Conservation (phyloP, 2,329 filamentous ascomycete genomes). For the Verticillium albo-atrum region DNA sequence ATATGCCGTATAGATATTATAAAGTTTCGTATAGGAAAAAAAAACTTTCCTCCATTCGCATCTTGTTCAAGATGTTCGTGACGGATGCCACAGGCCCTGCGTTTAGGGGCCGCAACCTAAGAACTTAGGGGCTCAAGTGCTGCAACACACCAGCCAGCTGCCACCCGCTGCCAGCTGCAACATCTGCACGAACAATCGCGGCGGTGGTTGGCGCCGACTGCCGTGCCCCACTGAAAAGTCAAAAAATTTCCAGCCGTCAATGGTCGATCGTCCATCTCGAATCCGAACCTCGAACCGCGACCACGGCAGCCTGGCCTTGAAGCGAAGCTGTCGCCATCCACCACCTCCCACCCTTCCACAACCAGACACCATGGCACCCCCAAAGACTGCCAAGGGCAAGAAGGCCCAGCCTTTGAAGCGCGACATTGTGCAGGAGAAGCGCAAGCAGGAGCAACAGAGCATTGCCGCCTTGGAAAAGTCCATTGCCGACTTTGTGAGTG, state of each 20-base stretch:
- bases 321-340: constrained; percentile 1
- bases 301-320: constrained; percentile 10
- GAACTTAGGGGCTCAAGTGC: too few species aligned
- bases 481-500: constrained; percentile 35
- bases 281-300: too few species aligned
- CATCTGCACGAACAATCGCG: too few species aligned
- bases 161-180: not conserved
- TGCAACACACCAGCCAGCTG: too few species aligned
- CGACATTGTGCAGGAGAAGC: constrained; percentile 13
- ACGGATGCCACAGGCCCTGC: too few species aligned
- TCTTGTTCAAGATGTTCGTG: too few species aligned
- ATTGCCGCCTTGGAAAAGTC: constrained; percentile 32
- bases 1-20: too few species aligned
- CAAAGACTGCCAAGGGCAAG: constrained; percentile 20
- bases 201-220: not conserved
- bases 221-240: not conserved
- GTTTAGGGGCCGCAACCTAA: too few species aligned
- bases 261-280: not conserved
- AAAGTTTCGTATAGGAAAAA: too few species aligned
- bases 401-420: constrained; percentile 29
- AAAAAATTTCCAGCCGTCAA: not conserved
- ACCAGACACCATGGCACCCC: constrained; percentile 7
- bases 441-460: constrained; percentile 36
- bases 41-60: too few species aligned
- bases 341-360: not conserved